Conservation (phyloP, 2,329 filamentous ascomycete genomes). For the Hymenoscyphus scutula region DNA sequence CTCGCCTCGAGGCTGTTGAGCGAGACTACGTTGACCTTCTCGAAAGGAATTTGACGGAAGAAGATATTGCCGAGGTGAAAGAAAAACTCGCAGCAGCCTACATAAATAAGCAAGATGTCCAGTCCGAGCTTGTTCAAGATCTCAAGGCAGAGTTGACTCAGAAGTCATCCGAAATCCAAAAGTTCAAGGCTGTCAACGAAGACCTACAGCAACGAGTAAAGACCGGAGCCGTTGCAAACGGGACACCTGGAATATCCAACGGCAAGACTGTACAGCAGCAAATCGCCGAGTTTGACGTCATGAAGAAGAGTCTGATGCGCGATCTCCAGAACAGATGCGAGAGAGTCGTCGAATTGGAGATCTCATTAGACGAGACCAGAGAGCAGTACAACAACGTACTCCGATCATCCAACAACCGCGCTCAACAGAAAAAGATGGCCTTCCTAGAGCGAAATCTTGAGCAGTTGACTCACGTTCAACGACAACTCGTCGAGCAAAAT, state of each 20-base stretch:
- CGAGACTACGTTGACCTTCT: conserved; percentile 82
- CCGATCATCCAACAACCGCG: conserved; percentile 93
- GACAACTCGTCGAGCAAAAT: conserved; percentile 97
- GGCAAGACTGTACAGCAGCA: conserved; percentile 96
- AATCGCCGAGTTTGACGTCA: conserved; percentile 96
- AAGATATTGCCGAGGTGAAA: conserved; percentile 83
- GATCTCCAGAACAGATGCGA: conserved; percentile 98
- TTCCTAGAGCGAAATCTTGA: conserved; percentile 98
- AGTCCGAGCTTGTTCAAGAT: conserved; percentile 71
- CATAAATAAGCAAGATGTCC: conserved; percentile 69
- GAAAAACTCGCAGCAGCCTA: conserved; percentile 74
- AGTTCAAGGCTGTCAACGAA: conserved; percentile 77
- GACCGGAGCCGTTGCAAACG: conserved; percentile 60
- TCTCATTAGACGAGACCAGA: conserved; percentile 92
- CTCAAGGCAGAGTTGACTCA: conserved; percentile 72
- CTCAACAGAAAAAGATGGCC: conserved; percentile 99
- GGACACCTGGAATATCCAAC: conserved; percentile 57
- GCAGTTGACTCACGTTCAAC: conserved; percentile 94
- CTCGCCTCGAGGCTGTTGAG: conserved; percentile 70
- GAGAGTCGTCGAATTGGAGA: conserved; percentile 95
- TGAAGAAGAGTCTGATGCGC: conserved; percentile 99
- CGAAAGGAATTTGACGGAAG: conserved; percentile 72
- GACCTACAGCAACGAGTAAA: conserved; percentile 74
- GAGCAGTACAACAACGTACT: conserved; percentile 99
- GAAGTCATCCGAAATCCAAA: conserved; percentile 78